phyloP scores from a whole-genome alignment of 306 rosid species.

The Macrotyloma uniflorum region DNA sequence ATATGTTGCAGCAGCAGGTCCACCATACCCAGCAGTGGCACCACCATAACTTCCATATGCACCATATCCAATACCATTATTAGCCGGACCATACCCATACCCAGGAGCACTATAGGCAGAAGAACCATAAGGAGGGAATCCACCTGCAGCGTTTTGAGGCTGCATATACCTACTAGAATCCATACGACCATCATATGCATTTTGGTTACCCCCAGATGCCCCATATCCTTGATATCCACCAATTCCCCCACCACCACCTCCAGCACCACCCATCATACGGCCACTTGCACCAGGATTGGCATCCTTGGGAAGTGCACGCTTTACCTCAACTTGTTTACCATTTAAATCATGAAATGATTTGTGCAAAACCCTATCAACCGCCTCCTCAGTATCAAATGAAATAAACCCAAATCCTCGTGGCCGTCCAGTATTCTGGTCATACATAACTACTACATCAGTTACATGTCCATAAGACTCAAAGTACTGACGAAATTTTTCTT shows the following conservation, averaged over 20 bases:
- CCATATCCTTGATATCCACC: constrained; percentile 93
- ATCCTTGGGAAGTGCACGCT: constrained; percentile 99
- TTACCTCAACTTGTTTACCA: constrained; percentile 99
- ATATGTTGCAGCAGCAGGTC: constrained; percentile 84
- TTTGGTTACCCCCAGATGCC: constrained; percentile 82
- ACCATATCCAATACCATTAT: constrained; percentile 82
- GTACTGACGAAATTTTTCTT: constrained; percentile 86
- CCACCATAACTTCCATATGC: constrained; percentile 87
- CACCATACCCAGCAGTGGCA: constrained; percentile 79
- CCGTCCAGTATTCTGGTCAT: constrained; percentile 94
- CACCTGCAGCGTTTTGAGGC: constrained; percentile 78
- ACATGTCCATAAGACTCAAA: constrained; percentile 86
- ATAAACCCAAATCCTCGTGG: constrained; percentile 99
- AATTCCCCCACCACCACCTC: constrained; percentile 60
- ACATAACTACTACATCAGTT: constrained; percentile 97
- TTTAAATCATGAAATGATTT: constrained; percentile 92
- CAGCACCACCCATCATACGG: constrained; percentile 72
- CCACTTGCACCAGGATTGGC: constrained; percentile 93
- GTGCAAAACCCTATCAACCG: constrained; percentile 96
- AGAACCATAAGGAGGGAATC: constrained; percentile 89
- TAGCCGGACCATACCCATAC: constrained; percentile 93
- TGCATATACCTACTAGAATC: constrained; percentile 96
- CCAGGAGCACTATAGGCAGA: constrained; percentile 79
- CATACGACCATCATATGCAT: constrained; percentile 84
- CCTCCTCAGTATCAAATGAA: constrained; percentile 89